phyloP scores from a whole-genome alignment of 768 basidiomycete genomes.

The Dioszegia hungarica region DNA sequence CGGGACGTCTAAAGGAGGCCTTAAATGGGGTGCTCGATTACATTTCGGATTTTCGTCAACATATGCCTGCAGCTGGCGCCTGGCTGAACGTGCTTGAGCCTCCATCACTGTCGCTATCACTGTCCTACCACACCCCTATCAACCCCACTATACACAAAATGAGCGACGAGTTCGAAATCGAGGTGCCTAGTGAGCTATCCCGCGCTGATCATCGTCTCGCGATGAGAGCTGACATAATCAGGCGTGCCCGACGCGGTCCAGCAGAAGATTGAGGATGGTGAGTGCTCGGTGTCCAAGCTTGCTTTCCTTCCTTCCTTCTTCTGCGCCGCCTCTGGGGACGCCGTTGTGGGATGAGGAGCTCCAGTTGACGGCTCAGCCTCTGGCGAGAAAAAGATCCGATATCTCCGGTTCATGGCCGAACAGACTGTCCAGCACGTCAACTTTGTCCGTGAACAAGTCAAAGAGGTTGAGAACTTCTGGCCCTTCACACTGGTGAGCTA shows the following conservation, averaged over 20 bases:
- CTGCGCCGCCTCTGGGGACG: not conserved
- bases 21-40: no score
- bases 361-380: slow-evolving; percentile 9
- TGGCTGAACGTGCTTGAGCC: no score
- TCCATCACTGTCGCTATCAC: no score
- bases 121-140: no score
- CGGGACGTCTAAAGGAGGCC: not conserved
- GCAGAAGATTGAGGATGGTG: slow-evolving; percentile 20
- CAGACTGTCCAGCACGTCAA: slow-evolving; percentile 22
- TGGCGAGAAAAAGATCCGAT: slow-evolving; percentile 19
- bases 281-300: not conserved
- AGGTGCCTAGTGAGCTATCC: slow-evolving; percentile 1
- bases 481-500: slow-evolving; percentile 32
- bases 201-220: not conserved
- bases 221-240: not conserved
- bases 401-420: slow-evolving; percentile 10
- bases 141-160: slow-evolving; percentile 3
- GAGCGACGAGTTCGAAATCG: slow-evolving; percentile 11
- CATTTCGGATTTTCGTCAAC: no score
- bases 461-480: slow-evolving; percentile 43
- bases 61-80: no score
- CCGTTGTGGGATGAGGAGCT: no score
- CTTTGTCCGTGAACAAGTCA: slow-evolving; percentile 19
- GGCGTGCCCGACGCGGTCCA: slow-evolving; percentile 15
- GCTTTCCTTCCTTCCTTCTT: not conserved